Percentiles rank a stretch among this genome's conserved stretches.
Evolutionary conservation across 257 asterid genomes (phyloP).

Genomic region (Solanum pinnatisectum): DNA sequence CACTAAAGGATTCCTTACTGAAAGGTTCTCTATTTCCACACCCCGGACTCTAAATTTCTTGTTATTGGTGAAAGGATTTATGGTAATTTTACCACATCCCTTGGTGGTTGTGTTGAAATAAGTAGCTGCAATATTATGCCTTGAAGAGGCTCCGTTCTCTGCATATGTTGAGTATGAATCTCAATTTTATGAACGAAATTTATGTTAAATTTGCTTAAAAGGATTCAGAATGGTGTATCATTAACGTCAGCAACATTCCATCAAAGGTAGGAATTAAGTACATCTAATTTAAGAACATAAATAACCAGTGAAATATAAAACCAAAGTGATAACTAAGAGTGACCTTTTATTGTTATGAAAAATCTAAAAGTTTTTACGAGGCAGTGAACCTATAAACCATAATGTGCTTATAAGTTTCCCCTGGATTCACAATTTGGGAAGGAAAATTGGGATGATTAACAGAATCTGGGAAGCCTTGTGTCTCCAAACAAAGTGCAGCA

Average conservation of each 20-base stretch:
- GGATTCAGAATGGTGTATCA: neutral
- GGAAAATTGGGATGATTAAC: constrained; percentile 76
- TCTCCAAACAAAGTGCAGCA: constrained; percentile 64
- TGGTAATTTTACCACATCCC: too few species aligned
- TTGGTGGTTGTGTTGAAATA: too few species aligned
- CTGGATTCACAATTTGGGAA: constrained; percentile 62
- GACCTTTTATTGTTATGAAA: neutral
- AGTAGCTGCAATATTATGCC: neutral
- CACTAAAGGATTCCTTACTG: too few species aligned
- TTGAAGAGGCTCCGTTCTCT: neutral
- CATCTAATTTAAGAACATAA: neutral
- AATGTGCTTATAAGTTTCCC: constrained; percentile 40
- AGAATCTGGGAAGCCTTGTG: constrained; percentile 85
- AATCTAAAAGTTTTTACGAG: neutral
- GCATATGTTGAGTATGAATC: neutral
- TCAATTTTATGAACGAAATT: neutral
- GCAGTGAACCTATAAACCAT: constrained; percentile 75
- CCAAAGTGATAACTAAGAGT: neutral
- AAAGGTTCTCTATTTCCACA: too few species aligned
- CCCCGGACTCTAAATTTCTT: too few species aligned
- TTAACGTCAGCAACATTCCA: neutral
- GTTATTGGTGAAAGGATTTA: too few species aligned
- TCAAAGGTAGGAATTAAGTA: neutral
- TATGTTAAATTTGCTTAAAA: neutral
- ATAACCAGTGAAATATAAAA: neutral